Percentiles rank a stretch among this genome's conserved stretches.
These are phyloP conservation scores for Oxyria digyna DNA, from an alignment of 148 eudicot genomes.

Conservation along the genomic window DNA sequence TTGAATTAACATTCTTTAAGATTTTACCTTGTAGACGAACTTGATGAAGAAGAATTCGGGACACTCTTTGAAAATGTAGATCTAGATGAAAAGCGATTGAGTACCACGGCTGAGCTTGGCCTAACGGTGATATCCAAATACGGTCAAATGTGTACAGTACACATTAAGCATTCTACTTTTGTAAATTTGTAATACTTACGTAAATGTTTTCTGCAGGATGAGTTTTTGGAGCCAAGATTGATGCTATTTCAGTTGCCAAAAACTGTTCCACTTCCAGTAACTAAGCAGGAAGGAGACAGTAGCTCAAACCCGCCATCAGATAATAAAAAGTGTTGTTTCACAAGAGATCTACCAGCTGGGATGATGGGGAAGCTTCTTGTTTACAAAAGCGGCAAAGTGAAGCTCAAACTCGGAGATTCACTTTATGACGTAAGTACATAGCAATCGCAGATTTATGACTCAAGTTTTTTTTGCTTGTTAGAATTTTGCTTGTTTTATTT, in stretches of 20 bases:
- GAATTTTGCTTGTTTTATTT: too few relatives aligned
- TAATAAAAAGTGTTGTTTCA: neutral
- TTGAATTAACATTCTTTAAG: neutral
- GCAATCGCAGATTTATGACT: too few relatives aligned
- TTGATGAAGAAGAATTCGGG: conserved; percentile 5
- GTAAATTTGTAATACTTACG: neutral
- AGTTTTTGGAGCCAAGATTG: neutral
- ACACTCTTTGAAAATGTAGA: neutral
- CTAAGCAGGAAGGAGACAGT: neutral
- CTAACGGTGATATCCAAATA: neutral
- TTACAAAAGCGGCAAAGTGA: conserved; percentile 9
- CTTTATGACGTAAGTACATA: conserved; percentile 9
- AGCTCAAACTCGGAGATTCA: conserved; percentile 8
- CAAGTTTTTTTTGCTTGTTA: too few relatives aligned
- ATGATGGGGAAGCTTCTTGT: conserved; percentile 5
- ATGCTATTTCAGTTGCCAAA: conserved; percentile 6
- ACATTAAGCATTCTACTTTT: neutral
- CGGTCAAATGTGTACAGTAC: neutral
- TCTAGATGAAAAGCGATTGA: neutral
- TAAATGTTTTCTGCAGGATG: neutral
- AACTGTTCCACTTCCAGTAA: neutral
- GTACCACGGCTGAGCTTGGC: neutral
- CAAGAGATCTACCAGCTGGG: neutral
- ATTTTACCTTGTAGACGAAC: neutral
- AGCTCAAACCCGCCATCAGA: neutral